Evolutionary conservation across 225 moss, liverwort and hornwort genomes (phyloP), one percentile per base, ranked within the genome.

Genomic region (Thuidium tamariscinum): DNA sequence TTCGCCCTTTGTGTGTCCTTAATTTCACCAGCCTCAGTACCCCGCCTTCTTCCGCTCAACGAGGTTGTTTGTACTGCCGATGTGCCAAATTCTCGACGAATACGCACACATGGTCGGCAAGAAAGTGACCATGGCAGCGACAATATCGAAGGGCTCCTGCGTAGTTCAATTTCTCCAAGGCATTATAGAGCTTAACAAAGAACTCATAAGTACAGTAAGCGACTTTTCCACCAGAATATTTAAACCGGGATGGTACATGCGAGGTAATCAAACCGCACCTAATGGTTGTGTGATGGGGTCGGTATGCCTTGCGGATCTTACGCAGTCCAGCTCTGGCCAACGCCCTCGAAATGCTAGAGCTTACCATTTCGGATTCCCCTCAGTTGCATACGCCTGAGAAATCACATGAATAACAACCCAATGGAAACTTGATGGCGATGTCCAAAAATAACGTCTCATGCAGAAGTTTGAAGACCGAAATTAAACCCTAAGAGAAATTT

Each of bases 1-100:
- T 93, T 93, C 46, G 82, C 90, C 22, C 34, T 79, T 48, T 46
- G 90, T 30, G 81, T 83, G 86, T 91, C 87, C 83, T 79, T 86
- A 6, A 90, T 82, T 80, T 86, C 90, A 86, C 65, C 88, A 82
- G 80, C 70, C 80, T 76, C 83, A 52, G 30, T n/a, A 36, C 37
- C 30, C 78, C 44, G 82, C 36, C 77, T 80, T n/a, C 78, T 69
- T 77, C 88, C 64, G 22, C 81, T 82, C 61, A 67, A 62, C 30
- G 70, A 80, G 36, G 30, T 71, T 37, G 52, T 67, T 51, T 77
- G 71, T 54, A 42, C 73, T 26, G 84, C 67, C 46, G 78, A 87
- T 54, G 87, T 51, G 84, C 66, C 77, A 57, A 89, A 82, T 63
- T 83, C 89, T 89, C 80, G 80, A 54, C 36, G 63, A 48, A 37